phyloP scores from a whole-genome alignment of 805 yeast genomes.

The Metschnikowia lunata region DNA sequence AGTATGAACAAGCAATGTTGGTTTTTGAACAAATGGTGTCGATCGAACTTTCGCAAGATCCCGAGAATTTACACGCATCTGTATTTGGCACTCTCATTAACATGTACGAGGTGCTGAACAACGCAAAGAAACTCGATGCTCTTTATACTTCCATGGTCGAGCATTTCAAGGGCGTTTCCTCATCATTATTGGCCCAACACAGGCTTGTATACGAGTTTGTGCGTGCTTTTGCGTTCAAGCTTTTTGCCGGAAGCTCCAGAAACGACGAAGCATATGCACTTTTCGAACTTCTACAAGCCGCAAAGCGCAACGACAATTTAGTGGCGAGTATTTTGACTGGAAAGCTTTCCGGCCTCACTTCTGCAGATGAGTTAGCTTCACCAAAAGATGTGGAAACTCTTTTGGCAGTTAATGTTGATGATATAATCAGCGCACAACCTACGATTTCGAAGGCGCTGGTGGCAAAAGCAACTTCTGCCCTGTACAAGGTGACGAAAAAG shows the following conservation, averaged over 20 bases:
- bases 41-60: conserved; percentile 6
- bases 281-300: conserved; percentile 19
- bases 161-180: conserved; percentile 4
- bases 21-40: conserved; percentile 12
- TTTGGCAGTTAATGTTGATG: conserved; percentile 26
- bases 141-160: conserved; percentile 3
- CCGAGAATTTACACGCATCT: conserved; percentile 8
- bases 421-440: conserved; percentile 14
- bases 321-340: conserved; percentile 21
- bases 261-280: conserved; percentile 16
- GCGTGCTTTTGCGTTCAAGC: conserved; percentile 30
- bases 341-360: conserved; percentile 17
- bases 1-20: conserved; percentile 23
- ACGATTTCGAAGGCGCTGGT: background rate
- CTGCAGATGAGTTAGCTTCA: conserved; percentile 19
- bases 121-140: conserved; percentile 2
- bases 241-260: conserved; percentile 16
- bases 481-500: conserved; percentile 22
- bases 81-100: conserved; percentile 10
- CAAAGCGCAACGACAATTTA: conserved; percentile 23
- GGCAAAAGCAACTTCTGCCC: conserved; percentile 1
- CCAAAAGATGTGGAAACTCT: conserved; percentile 26
- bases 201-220: conserved; percentile 22
- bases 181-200: conserved; percentile 12
- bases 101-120: conserved; percentile 8